Base-by-base conservation (phyloP, 1,139 yeast genomes). In the Taphrina pruni region DNA sequence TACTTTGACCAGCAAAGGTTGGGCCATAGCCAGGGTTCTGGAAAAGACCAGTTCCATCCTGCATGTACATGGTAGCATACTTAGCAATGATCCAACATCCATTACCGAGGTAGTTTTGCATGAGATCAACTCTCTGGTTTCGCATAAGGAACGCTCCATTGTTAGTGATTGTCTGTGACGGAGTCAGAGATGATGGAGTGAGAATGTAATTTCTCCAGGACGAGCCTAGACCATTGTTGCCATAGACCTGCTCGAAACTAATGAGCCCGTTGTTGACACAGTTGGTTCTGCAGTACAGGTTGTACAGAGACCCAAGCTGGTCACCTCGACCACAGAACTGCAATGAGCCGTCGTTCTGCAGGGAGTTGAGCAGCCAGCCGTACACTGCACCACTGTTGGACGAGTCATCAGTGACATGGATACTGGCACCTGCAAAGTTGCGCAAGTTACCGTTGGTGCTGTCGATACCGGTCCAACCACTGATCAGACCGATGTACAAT, bases 301-400 rank as follows among this genome's bases (percentile, higher is more conserved):
- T 26, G 38, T 35, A 48, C 14, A 21, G 35, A 11, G 43, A 26
- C 12, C 57, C 57, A 36, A 51, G 36, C 14, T 35, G 17, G 41
- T 60, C 65, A 26, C 65, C 65, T n/a, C 65, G 56, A 12, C 65
- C 65, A 5, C 65, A 60, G 43, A 46, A 60, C 17, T 60, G 65
- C 11, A 60, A 26, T 6, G 65, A 26, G 26, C 65, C 65, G 3
- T 60, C 65, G 57, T 60, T 60, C 39, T 50, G 56, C 35, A 60
- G 12, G 35, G 57, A 50, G 21, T 60, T 38, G 50, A 60, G 56
- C 20, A 45, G 17, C 65, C 56, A 60, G 50, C 51, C 65, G 35
- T 50, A 50, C 38, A 38, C 51, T 8, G 65, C 35, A 39, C 43
- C 57, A 35, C 50, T 45, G 36, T 21, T 20, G 35, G 65, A 46